Base-by-base conservation (phyloP, 2,329 filamentous ascomycete genomes). In the Pseudogymnoascus sp. region DNA sequence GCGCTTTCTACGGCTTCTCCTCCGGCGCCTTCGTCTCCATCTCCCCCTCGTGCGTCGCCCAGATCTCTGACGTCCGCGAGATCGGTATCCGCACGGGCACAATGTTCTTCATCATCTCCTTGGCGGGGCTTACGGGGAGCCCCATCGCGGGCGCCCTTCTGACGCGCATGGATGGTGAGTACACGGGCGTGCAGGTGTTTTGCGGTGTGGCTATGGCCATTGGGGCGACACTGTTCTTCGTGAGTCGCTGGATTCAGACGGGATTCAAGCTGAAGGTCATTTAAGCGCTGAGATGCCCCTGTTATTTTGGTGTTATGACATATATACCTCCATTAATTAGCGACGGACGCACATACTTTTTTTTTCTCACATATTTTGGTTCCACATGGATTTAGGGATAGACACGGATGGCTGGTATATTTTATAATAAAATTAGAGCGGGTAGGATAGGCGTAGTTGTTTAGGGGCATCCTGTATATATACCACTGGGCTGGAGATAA, bases 51-150 rank as follows among this genome's bases (percentile, higher is more conserved):
- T 76, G 89, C 13, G 78, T 92, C 21, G 87, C 87, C 1, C 87
- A 91, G 69, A 88, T 91, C 66, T 86, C 83, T 1, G 86, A 89
- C 53, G 82, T 90, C 38, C 78, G 83, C 19, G 81, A 90, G 72
- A 86, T 92, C 35, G 90, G 89, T 13, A 82, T 87, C 1, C 79
- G 89, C 5, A 85, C 82, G 1, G 90, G 90, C 0, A 80, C 82
- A 0, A 79, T 84, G 26, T 89, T 88, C 71, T 81, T 83, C 15
- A 72, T 86, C 57, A 78, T 86, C 63, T 80, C 84, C 1, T 76
- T 91, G 33, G 87, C 85, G 3, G 86, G 85, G 1, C 75, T 93
- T 61, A 85, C 84, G 0, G 86, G 87, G 0, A 84, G 80, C 53
- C 88, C 88, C 0, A 87, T 91, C 68, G 87, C 81, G 1, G 87